Conservation (phyloP, 768 basidiomycete species). For the Daedaleopsis nitida region DNA sequence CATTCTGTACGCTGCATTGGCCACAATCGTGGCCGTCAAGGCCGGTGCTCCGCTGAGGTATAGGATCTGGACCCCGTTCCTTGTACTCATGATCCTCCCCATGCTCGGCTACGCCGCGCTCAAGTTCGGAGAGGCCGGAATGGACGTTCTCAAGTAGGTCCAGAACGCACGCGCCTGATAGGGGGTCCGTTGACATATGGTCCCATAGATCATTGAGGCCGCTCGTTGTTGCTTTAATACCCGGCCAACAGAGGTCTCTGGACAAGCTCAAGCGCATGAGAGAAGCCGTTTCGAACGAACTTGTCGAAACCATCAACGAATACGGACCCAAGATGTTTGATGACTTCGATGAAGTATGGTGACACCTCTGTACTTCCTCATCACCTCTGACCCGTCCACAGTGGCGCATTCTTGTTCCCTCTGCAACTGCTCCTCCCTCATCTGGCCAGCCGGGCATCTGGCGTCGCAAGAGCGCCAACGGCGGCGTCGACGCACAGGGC, state of each 20-base stretch:
- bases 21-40: slow-evolving; percentile 70
- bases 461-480: slow-evolving; percentile 77
- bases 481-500: slow-evolving; percentile 85
- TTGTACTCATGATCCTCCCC: slow-evolving; percentile 74
- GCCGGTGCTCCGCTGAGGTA: slow-evolving; percentile 63
- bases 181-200: not conserved
- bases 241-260: slow-evolving; percentile 83
- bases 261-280: slow-evolving; percentile 76
- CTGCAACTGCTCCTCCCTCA: slow-evolving; percentile 84
- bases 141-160: slow-evolving; percentile 95
- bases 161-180: not conserved
- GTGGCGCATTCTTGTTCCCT: slow-evolving; percentile 81
- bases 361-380: slow-evolving; percentile 2
- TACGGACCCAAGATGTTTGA: slow-evolving; percentile 87
- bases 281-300: slow-evolving; percentile 76
- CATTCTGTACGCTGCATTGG: slow-evolving; percentile 77
- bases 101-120: slow-evolving; percentile 91
- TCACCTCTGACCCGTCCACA: slow-evolving; percentile 29
- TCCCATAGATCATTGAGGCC: slow-evolving; percentile 82
- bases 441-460: slow-evolving; percentile 73
- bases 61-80: slow-evolving; percentile 74
- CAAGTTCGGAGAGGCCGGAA: slow-evolving; percentile 96
- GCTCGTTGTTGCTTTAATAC: slow-evolving; percentile 82
- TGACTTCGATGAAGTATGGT: slow-evolving; percentile 77
- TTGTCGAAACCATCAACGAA: slow-evolving; percentile 81